Base-by-base conservation (phyloP, 2,329 filamentous ascomycete species). In the Venturia effusa region DNA sequence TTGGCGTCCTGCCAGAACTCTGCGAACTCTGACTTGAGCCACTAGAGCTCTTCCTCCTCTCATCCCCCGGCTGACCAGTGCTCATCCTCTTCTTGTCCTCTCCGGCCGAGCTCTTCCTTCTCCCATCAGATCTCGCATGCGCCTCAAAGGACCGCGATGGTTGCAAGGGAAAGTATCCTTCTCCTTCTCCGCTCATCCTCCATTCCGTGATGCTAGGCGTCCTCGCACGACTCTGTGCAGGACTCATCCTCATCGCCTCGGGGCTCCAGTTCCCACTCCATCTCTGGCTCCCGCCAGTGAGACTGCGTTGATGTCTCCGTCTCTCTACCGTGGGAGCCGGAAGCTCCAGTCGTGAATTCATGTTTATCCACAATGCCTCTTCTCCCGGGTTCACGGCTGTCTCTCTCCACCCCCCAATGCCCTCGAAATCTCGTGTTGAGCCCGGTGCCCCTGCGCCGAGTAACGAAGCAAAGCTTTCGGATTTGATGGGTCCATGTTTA, bases 321-420 rank as follows among this genome's bases (percentile, higher is more conserved):
- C 57, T 32, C 57, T 57, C 55, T 64, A 67, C 61, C 60, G 64
- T 55, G 40, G 63, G 55, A 30, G 69, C 67, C 0, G 76, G 75
- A 1, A 78, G 66, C 62, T 77, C 72, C 0, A 78, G 69, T 17
- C 76, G 67, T n/a, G 72, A 73, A 63, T 78, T 78, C 67, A 78
- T 76, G 64, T 73, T 72, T 68, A 78, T 74, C 76, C 76, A 79
- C 15, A 76, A 61, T 2, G 75, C 76, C 67, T 78, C 76, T 54
- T 78, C 76, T 5, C 76, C 75, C 0, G 74, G 72, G 11, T 67
- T 64, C 32, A 73, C 73, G 15, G 71, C 72, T 3, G 72, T 66
- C 19, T 74, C 69, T n/a, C 70, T 69, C 71, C 71, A 73, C 0
- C 77, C 77, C 32, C 77, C 77, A 0, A 79, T 73, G 61, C 76